phyloP scores from a whole-genome alignment of 805 yeast genomes.

The Cyberlindnera saturnus region DNA sequence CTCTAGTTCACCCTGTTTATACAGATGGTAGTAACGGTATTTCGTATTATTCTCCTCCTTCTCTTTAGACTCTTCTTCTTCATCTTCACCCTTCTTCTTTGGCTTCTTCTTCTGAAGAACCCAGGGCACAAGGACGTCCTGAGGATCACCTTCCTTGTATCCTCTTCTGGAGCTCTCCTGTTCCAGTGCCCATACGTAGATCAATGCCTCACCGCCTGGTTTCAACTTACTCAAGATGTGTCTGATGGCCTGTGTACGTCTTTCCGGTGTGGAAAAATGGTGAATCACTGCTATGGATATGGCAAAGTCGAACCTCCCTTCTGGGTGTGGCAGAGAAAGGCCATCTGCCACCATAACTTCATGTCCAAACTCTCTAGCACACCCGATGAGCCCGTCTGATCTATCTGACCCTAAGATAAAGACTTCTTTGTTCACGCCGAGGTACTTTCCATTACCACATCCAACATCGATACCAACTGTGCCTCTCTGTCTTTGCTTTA shows the following conservation, averaged over 20 bases:
- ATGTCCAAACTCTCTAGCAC: slow-evolving; percentile 44
- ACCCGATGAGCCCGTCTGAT: slow-evolving; percentile 60
- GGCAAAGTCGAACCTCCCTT: slow-evolving; percentile 61
- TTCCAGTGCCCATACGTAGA: slow-evolving; percentile 96
- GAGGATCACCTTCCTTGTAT: slow-evolving; percentile 85
- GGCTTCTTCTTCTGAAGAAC: slow-evolving; percentile 52
- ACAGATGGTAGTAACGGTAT: slow-evolving; percentile 84
- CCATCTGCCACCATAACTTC: slow-evolving; percentile 83
- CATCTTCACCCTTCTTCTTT: slow-evolving; percentile 28
- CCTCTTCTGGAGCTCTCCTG: slow-evolving; percentile 87
- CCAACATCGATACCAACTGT: slow-evolving; percentile 88
- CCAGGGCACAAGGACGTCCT: slow-evolving; percentile 96
- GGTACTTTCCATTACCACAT: slow-evolving; percentile 94
- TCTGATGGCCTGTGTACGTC: slow-evolving; percentile 70
- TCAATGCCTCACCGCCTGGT: slow-evolving; percentile 60
- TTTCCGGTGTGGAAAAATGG: slow-evolving; percentile 80
- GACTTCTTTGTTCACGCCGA: slow-evolving; percentile 62
- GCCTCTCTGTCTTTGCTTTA: slow-evolving; percentile 43
- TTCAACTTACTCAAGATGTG: slow-evolving; percentile 59
- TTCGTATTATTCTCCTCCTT: slow-evolving; percentile 41
- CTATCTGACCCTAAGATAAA: slow-evolving; percentile 70
- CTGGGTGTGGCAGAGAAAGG: slow-evolving; percentile 51
- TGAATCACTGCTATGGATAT: slow-evolving; percentile 94
- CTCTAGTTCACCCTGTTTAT: slow-evolving; percentile 75
- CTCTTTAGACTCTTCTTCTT: slow-evolving; percentile 10